phyloP scores from a whole-genome alignment of 306 rosid genomes.

The Castanospermum australe region DNA sequence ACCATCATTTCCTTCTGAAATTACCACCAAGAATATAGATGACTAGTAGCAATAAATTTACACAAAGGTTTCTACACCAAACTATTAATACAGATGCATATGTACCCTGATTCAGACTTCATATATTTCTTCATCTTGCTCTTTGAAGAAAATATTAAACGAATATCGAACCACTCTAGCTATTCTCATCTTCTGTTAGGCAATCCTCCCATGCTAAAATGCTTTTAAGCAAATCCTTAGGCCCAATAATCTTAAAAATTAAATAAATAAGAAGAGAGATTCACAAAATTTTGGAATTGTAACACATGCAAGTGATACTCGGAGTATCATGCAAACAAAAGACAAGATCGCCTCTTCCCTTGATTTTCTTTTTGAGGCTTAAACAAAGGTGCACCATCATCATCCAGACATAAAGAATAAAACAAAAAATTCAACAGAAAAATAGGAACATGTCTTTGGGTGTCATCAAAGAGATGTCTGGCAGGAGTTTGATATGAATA shows the following conservation, averaged over 20 bases:
- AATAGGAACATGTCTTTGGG: not conserved
- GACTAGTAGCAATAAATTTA: not conserved
- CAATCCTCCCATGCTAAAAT: not conserved
- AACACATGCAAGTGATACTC: not conserved
- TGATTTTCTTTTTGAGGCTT: not conserved
- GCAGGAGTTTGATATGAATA: not conserved
- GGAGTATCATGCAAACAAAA: not conserved
- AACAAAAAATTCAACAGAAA: not conserved
- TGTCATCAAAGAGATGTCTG: not conserved
- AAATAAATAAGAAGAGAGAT: too few relatives aligned
- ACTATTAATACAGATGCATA: not conserved
- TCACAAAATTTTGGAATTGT: not conserved
- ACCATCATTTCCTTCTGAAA: not conserved
- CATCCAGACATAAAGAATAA: not conserved
- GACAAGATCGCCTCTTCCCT: not conserved
- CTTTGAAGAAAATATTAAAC: not conserved
- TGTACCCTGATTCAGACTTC: not conserved
- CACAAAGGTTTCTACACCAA: not conserved
- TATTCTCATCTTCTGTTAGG: not conserved
- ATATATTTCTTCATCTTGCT: not conserved
- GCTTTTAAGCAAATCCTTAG: not conserved
- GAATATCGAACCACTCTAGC: not conserved
- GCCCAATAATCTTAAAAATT: too few relatives aligned
- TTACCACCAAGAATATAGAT: not conserved
- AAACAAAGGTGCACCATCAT: not conserved